A percentile compares a stretch with the other conserved stretches of the same genome.
These are phyloP conservation scores for Emmonsia crescens DNA, from an alignment of 2,329 filamentous ascomycete genomes.

Conservation along the genomic window DNA sequence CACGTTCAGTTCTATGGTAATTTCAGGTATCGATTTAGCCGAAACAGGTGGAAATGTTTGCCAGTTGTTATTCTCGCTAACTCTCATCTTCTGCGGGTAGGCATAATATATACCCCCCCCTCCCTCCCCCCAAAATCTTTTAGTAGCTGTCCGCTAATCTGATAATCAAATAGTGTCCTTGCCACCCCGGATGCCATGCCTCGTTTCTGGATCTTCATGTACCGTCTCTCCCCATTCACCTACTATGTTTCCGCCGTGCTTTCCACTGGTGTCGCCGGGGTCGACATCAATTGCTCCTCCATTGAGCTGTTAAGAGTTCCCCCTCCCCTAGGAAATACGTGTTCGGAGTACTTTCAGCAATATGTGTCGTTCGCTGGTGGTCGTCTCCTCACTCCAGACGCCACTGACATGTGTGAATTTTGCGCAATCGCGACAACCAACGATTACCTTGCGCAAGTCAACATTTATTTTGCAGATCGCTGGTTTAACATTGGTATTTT, in stretches of 20 bases:
- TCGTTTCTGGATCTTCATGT: constrained; percentile 71
- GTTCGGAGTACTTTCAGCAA: constrained; percentile 38
- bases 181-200: constrained; percentile 49
- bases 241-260: constrained; percentile 42
- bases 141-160: not conserved
- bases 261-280: constrained; percentile 23
- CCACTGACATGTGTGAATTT: constrained; percentile 40
- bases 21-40: constrained; percentile 58
- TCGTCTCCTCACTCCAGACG: constrained; percentile 32
- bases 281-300: constrained; percentile 23
- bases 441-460: constrained; percentile 34
- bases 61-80: constrained; percentile 49
- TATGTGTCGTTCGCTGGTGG: constrained; percentile 33
- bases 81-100: constrained; percentile 45
- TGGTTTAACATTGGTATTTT: constrained; percentile 64
- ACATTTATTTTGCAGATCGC: constrained; percentile 36
- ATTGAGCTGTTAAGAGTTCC: constrained; percentile 25
- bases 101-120: not conserved
- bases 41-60: constrained; percentile 56
- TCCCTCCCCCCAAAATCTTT: no score
- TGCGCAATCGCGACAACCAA: constrained; percentile 39
- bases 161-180: constrained; percentile 21
- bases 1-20: constrained; percentile 63
- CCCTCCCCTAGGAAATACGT: constrained; percentile 52
- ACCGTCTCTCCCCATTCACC: constrained; percentile 55